A percentile compares a stretch with the other conserved stretches of the same genome.
These are phyloP conservation scores for Kluyveromyces wickerhamii DNA, from an alignment of 805 yeast species.

Conservation along the genomic window DNA sequence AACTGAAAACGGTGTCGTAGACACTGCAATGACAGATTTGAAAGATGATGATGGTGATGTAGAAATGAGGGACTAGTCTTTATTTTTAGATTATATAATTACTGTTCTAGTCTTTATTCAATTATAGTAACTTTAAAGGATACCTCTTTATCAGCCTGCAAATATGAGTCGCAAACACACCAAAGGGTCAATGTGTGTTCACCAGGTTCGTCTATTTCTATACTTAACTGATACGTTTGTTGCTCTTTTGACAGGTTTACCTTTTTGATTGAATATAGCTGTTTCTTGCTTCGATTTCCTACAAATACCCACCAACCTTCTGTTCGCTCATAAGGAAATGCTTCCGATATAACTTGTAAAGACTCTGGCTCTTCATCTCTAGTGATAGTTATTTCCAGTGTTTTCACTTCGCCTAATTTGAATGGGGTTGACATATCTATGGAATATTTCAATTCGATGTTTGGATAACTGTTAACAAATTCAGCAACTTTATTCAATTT, in stretches of 20 bases:
- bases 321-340: conserved; percentile 49
- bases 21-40: conserved; percentile 19
- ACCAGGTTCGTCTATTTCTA: conserved; percentile 56
- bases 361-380: conserved; percentile 78
- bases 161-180: conserved; percentile 85
- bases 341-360: conserved; percentile 48
- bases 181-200: conserved; percentile 57
- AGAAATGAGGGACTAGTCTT: conserved; percentile 7
- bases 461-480: conserved; percentile 87
- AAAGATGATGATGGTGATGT: conserved; percentile 13
- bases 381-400: conserved; percentile 41
- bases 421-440: conserved; percentile 36
- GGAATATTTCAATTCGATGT: conserved; percentile 59
- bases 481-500: conserved; percentile 64
- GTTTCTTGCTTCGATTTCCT: conserved; percentile 55
- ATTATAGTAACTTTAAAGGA: conserved; percentile 41
- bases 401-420: conserved; percentile 41
- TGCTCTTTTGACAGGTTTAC: conserved; percentile 43
- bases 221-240: conserved; percentile 45
- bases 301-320: conserved; percentile 79
- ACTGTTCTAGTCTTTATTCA: not conserved
- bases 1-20: conserved; percentile 13
- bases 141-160: conserved; percentile 89
- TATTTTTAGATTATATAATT: not conserved
- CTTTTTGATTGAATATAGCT: conserved; percentile 67